phyloP scores from a whole-genome alignment of 306 rosid genomes.

The Cucurbita ficifolia region DNA sequence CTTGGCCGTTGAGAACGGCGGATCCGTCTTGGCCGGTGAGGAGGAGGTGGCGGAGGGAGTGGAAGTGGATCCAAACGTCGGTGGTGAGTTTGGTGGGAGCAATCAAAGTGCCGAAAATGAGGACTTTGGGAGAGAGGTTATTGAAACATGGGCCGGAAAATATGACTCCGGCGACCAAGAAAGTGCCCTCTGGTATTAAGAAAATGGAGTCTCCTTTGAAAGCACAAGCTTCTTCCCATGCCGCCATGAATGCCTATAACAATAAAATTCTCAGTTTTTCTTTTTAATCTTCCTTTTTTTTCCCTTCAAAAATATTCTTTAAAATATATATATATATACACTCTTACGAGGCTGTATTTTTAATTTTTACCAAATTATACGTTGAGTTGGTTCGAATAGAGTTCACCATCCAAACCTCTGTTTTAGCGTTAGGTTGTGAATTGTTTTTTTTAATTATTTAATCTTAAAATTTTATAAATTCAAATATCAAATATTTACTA shows the following conservation, averaged over 20 bases:
- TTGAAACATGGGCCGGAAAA: conserved; percentile 1
- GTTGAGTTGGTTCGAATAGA: too few relatives aligned
- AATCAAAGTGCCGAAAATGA: neutral
- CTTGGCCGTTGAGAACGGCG: neutral
- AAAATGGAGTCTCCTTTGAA: neutral
- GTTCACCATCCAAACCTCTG: too few relatives aligned
- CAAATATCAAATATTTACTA: too few relatives aligned
- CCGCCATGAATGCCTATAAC: neutral
- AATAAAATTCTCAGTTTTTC: neutral
- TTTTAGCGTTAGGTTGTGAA: too few relatives aligned
- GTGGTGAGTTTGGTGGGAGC: neutral
- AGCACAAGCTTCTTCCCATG: neutral
- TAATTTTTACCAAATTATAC: too few relatives aligned
- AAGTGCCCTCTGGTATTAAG: neutral
- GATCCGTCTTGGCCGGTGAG: neutral
- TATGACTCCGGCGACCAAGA: neutral
- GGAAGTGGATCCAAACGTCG: neutral
- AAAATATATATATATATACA: too few relatives aligned
- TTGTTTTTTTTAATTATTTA: too few relatives aligned
- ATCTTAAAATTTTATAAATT: too few relatives aligned
- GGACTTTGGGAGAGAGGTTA: neutral
- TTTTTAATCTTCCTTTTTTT: too few relatives aligned
- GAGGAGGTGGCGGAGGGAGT: neutral
- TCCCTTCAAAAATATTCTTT: too few relatives aligned
- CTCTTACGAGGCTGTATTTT: too few relatives aligned